phyloP scores from a whole-genome alignment of 257 asterid species.

The Ballota nigra region DNA sequence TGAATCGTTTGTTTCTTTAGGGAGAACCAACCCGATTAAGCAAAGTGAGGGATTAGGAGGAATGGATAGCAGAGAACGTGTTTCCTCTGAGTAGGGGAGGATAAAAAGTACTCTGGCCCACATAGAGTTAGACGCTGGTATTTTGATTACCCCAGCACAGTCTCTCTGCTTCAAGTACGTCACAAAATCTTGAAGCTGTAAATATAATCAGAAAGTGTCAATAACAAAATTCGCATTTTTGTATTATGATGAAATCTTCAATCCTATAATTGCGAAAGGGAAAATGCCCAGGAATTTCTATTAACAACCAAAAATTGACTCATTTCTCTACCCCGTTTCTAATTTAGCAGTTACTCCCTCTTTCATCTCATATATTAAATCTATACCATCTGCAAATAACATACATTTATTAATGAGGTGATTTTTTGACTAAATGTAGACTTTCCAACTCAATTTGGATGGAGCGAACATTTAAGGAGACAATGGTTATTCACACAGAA shows the following conservation, averaged over 20 bases:
- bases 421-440: background rate
- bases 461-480: too few relatives aligned
- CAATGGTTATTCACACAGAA: too few relatives aligned
- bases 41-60: constrained; percentile 77
- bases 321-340: too few relatives aligned
- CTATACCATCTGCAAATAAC: background rate
- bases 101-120: constrained; percentile 89
- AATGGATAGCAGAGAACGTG: constrained; percentile 67
- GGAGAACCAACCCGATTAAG: constrained; percentile 77
- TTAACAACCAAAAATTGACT: too few relatives aligned
- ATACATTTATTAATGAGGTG: too few relatives aligned
- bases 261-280: too few relatives aligned
- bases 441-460: too few relatives aligned
- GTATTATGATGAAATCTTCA: too few relatives aligned
- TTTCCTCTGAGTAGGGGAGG: constrained; percentile 72
- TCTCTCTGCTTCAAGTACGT: constrained; percentile 90
- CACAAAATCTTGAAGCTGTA: constrained; percentile 84
- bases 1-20: constrained; percentile 61
- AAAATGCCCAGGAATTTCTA: too few relatives aligned
- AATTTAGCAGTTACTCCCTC: too few relatives aligned
- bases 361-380: too few relatives aligned
- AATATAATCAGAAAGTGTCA: background rate
- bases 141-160: constrained; percentile 92
- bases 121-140: constrained; percentile 64
- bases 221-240: too few relatives aligned